Percentiles rank a stretch among this genome's conserved stretches.
Conservation (phyloP, 345 rosid genomes). For the Euphorbia peplus region DNA sequence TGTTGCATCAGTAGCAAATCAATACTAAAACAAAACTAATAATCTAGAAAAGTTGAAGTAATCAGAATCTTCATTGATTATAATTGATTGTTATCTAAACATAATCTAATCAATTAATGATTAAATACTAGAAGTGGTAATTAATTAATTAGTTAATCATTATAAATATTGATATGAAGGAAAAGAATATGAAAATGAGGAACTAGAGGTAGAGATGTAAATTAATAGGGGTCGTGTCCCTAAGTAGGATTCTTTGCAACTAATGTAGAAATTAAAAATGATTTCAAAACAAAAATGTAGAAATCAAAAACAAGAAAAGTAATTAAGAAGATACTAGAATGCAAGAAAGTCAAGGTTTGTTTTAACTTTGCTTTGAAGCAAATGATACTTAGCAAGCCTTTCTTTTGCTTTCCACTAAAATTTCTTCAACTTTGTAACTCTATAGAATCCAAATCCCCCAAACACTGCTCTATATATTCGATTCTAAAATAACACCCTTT, state of each 20-base stretch:
- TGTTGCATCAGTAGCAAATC: no score
- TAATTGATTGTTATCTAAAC: background rate
- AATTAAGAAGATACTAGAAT: constrained; percentile 1
- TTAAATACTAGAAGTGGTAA: background rate
- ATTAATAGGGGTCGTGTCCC: constrained; percentile 1
- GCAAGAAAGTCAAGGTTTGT: constrained; percentile 20
- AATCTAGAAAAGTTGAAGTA: background rate
- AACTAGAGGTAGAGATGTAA: no score
- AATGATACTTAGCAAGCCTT: constrained; percentile 4
- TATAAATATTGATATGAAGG: background rate
- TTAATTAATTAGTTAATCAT: background rate
- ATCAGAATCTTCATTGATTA: background rate
- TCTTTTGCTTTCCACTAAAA: background rate
- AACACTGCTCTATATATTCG: constrained; percentile 7
- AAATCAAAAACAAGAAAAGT: no score
- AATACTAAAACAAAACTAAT: background rate
- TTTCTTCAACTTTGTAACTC: constrained; percentile 5
- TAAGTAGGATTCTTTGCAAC: no score
- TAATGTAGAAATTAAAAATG: no score
- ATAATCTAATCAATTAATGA: background rate
- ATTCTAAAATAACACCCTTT: constrained; percentile 9
- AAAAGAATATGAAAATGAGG: background rate
- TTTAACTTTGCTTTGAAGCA: background rate
- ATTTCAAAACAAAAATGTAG: no score
- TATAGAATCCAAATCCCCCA: background rate